Conservation (phyloP, 768 basidiomycete genomes). For the Hygrophorus russula region DNA sequence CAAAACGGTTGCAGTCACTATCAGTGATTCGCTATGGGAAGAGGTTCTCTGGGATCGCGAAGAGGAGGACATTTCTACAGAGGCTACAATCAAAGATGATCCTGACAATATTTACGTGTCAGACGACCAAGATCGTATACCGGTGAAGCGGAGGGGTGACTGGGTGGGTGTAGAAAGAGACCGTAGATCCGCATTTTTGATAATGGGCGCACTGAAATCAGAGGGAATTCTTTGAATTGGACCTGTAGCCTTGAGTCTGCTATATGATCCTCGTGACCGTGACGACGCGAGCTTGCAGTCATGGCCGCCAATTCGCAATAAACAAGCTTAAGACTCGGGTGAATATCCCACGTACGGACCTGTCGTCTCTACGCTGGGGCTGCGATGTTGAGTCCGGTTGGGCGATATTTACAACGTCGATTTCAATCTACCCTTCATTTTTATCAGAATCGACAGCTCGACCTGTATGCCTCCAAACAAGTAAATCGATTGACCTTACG, state of each 20-base stretch:
- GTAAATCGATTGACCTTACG: slow-evolving; percentile 64
- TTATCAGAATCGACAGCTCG: slow-evolving; percentile 76
- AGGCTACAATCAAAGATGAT: slow-evolving; percentile 13
- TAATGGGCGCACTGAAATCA: slow-evolving; percentile 63
- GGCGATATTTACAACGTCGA: too few relatives aligned
- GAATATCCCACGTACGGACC: background rate
- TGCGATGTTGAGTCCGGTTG: too few relatives aligned
- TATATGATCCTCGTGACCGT: too few relatives aligned
- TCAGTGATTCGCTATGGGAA: slow-evolving; percentile 71
- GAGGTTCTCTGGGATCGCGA: slow-evolving; percentile 72
- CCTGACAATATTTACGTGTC: slow-evolving; percentile 49
- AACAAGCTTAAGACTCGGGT: slow-evolving; percentile 1
- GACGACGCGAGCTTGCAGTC: too few relatives aligned
- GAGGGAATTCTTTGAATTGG: slow-evolving; percentile 64
- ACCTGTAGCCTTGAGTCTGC: too few relatives aligned
- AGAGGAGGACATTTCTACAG: slow-evolving; percentile 35
- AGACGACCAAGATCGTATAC: slow-evolving; percentile 41
- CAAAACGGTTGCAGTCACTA: slow-evolving; percentile 66
- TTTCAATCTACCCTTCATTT: slow-evolving; percentile 41
- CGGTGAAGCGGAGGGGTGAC: slow-evolving; percentile 42
- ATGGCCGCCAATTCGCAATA: slow-evolving; percentile 5
- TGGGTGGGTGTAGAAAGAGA: slow-evolving; percentile 77
- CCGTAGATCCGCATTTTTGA: slow-evolving; percentile 66
- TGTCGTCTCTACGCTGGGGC: too few relatives aligned
- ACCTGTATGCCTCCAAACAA: slow-evolving; percentile 66